A percentile compares a stretch with the other conserved stretches of the same genome.
phyloP scores from a whole-genome alignment of 805 yeast species.

The Candida tammaniensis region DNA sequence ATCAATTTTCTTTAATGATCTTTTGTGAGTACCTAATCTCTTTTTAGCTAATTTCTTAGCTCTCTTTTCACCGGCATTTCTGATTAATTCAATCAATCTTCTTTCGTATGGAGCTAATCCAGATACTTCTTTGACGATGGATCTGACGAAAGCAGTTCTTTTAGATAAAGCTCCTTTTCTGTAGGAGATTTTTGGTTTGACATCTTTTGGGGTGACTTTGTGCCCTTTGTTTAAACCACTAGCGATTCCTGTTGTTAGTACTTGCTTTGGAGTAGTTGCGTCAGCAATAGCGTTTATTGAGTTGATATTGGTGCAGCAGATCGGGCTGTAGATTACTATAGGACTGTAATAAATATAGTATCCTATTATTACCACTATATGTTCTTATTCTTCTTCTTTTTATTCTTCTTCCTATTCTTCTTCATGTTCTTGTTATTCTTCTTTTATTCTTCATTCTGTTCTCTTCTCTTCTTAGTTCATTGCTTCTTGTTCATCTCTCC shows the following conservation, averaged over 20 bases:
- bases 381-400: too few relatives aligned
- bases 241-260: slow-evolving; percentile 75
- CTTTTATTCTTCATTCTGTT: too few relatives aligned
- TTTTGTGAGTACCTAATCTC: slow-evolving; percentile 99
- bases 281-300: too few relatives aligned
- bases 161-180: slow-evolving; percentile 96
- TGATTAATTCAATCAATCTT: slow-evolving; percentile 98
- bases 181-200: slow-evolving; percentile 74
- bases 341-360: too few relatives aligned
- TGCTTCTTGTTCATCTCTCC: too few relatives aligned
- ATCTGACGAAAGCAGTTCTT: slow-evolving; percentile 95
- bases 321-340: too few relatives aligned
- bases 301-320: too few relatives aligned
- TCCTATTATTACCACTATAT: too few relatives aligned
- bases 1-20: slow-evolving; percentile 99
- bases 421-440: too few relatives aligned
- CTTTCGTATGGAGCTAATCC: slow-evolving; percentile 99
- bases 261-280: neutral
- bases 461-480: too few relatives aligned
- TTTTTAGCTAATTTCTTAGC: slow-evolving; percentile 99
- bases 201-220: slow-evolving; percentile 83
- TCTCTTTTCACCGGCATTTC: slow-evolving; percentile 99
- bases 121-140: slow-evolving; percentile 92
- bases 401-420: too few relatives aligned
- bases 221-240: slow-evolving; percentile 99